Conservation (phyloP, 306 rosid species). For the Cicer yamashitae region DNA sequence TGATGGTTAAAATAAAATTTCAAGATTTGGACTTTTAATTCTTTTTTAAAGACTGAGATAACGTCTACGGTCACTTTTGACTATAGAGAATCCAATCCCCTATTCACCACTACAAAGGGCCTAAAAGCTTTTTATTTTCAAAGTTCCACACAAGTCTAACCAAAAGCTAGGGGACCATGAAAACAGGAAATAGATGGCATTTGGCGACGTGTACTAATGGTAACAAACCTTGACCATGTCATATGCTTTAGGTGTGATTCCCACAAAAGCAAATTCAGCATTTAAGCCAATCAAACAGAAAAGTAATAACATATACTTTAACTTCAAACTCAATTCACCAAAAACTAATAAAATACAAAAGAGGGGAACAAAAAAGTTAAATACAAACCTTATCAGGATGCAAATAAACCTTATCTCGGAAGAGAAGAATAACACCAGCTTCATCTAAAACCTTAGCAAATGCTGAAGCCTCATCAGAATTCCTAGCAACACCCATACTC, state of each 20-base stretch:
- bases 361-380: neutral
- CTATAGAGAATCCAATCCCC: no score
- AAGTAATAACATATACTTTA: neutral
- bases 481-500: conserved; percentile 83
- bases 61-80: no score
- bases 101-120: neutral
- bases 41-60: no score
- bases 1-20: no score
- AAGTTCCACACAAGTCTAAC: conserved; percentile 20
- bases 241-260: conserved; percentile 13
- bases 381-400: conserved; percentile 84
- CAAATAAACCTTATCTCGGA: conserved; percentile 88
- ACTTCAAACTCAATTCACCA: conserved; percentile 8
- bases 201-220: neutral
- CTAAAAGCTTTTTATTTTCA: neutral
- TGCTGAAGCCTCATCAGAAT: conserved; percentile 67
- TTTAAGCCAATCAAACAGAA: conserved; percentile 16
- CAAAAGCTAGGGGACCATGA: conserved; percentile 23
- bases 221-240: conserved; percentile 2
- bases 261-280: conserved; percentile 19
- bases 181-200: conserved; percentile 22
- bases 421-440: conserved; percentile 86
- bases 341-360: neutral
- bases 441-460: conserved; percentile 84
- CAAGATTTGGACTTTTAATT: no score